phyloP scores from a whole-genome alignment of 495 filamentous ascomycete genomes.

The Penicillium herquei region DNA sequence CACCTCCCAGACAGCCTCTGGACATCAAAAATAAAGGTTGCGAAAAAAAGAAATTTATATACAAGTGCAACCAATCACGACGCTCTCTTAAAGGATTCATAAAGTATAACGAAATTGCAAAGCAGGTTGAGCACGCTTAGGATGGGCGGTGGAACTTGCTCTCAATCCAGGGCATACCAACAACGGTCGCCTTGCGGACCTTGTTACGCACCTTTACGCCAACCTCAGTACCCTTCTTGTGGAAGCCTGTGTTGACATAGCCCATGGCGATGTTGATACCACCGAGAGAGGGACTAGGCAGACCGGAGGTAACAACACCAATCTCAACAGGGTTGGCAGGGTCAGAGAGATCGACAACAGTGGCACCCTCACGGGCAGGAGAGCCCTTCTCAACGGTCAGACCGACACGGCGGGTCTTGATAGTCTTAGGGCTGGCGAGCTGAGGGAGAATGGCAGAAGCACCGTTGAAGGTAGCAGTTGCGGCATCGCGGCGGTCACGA shows the following conservation, averaged over 20 bases:
- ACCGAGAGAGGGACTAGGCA: constrained; percentile 79
- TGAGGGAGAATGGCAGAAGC: constrained; percentile 69
- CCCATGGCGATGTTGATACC: constrained; percentile 95
- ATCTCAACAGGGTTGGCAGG: constrained; percentile 47
- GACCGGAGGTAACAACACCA: constrained; percentile 81
- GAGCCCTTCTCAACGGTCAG: constrained; percentile 77
- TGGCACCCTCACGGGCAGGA: constrained; percentile 84
- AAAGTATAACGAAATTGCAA: not conserved
- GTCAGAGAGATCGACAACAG: constrained; percentile 64
- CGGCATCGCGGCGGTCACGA: constrained; percentile 62
- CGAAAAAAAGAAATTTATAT: constrained; percentile 14
- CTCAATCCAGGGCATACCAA: constrained; percentile 92
- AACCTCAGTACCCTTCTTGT: constrained; percentile 85
- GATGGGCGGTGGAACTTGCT: constrained; percentile 66
- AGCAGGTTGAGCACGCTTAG: constrained; percentile 1
- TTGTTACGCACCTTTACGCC: constrained; percentile 79
- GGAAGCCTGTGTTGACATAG: constrained; percentile 77
- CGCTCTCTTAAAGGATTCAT: constrained; percentile 1
- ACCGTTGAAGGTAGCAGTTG: constrained; percentile 68
- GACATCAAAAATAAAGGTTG: constrained; percentile 5
- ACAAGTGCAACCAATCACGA: constrained; percentile 17
- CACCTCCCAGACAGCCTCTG: not conserved
- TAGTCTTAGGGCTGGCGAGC: constrained; percentile 65
- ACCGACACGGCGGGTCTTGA: constrained; percentile 73
- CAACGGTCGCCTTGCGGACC: constrained; percentile 72